Evolutionary conservation across 805 yeast genomes (phyloP).

Genomic region (Nakazawaea populi): DNA sequence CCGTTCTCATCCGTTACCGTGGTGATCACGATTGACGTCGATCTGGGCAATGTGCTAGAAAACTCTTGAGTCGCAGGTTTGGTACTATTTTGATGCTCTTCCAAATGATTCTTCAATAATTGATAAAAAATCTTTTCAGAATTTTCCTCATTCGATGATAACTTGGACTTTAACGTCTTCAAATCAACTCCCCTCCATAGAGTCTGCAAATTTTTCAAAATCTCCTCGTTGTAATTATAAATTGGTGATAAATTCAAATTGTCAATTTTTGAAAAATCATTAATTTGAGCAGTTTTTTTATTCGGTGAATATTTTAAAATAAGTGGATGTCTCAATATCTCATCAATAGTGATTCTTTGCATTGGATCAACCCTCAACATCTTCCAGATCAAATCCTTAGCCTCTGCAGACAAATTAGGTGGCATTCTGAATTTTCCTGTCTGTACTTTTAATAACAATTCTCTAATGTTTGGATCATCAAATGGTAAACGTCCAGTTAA

Average conservation of each 20-base stretch:
- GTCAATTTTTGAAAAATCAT: conserved; percentile 29
- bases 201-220: conserved; percentile 68
- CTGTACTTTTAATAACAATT: conserved; percentile 83
- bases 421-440: conserved; percentile 86
- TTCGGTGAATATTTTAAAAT: conserved; percentile 63
- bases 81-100: conserved; percentile 43
- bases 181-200: conserved; percentile 76
- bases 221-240: conserved; percentile 64
- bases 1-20: conserved; percentile 29
- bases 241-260: conserved; percentile 15
- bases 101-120: conserved; percentile 64
- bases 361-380: conserved; percentile 83
- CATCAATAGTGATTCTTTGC: conserved; percentile 71
- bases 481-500: conserved; percentile 94
- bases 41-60: conserved; percentile 15
- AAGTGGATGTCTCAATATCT: conserved; percentile 76
- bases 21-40: conserved; percentile 25
- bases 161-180: conserved; percentile 42
- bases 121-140: conserved; percentile 81
- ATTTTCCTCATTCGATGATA: conserved; percentile 51
- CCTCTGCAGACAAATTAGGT: conserved; percentile 69
- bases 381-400: conserved; percentile 73
- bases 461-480: conserved; percentile 92
- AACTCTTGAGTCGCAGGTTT: background rate
- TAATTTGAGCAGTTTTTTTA: conserved; percentile 28